Conservation (phyloP, 768 basidiomycete species). For the Suillus subalutaceus region DNA sequence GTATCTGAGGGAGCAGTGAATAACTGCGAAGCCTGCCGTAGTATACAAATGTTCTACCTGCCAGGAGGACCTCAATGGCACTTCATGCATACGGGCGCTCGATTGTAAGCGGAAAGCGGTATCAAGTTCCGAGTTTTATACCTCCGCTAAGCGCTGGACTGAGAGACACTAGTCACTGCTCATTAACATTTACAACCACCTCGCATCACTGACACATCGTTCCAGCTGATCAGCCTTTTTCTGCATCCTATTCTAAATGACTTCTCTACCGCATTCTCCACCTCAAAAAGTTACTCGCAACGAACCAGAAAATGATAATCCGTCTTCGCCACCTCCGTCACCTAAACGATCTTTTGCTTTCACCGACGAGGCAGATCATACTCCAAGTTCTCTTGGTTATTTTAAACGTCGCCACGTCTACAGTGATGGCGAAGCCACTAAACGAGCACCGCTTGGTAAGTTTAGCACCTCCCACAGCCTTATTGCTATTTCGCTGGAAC, state of each 20-base stretch:
- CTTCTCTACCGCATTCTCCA: not conserved
- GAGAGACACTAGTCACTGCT: no score
- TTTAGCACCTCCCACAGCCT: constrained; percentile 9
- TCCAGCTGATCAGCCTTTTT: not conserved
- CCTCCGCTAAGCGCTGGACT: not conserved
- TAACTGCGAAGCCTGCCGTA: not conserved
- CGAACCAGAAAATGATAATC: constrained; percentile 17
- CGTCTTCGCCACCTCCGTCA: constrained; percentile 16
- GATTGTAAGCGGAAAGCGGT: not conserved
- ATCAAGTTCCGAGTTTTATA: not conserved
- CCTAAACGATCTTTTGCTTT: constrained; percentile 26
- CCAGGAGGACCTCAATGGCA: not conserved
- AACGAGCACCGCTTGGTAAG: constrained; percentile 31
- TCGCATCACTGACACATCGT: not conserved
- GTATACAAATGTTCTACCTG: not conserved
- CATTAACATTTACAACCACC: not conserved
- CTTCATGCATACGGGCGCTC: no score
- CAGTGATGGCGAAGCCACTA: constrained; percentile 10
- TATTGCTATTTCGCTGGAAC: constrained; percentile 7
- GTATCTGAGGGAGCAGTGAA: not conserved
- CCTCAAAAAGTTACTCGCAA: not conserved
- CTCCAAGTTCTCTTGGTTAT: constrained; percentile 12
- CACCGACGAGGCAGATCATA: constrained; percentile 18
- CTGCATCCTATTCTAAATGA: not conserved
- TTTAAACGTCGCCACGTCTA: constrained; percentile 26